Base-by-base conservation (phyloP, 1,284 basidiomycete species). In the Malassezia globosa region DNA sequence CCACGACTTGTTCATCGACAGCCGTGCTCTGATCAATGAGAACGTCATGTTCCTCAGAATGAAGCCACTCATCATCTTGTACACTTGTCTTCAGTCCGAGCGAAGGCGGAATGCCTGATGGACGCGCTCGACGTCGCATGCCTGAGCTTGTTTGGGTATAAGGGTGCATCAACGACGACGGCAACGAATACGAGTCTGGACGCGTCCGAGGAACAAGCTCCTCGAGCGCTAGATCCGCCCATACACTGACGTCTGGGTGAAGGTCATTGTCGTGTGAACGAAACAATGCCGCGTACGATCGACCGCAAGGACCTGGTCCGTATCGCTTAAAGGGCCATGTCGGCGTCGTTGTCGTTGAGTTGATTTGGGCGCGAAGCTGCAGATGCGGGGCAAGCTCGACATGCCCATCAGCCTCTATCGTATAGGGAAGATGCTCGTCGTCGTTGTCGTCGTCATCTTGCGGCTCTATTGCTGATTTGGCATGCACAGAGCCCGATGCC, bases 161-260 rank as follows among this genome's bases (percentile, higher is more conserved):
- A 45, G 52, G 62, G 51, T 45, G 61, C 33, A 24, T 4, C 5
- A 55, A 31, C 16, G 40, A 35, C 6, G 41, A 39, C 3, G 42
- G 43, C 7, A 42, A 42, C 13, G 54, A 43, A 22, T 45, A 47
- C 5, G 39, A 47, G 26, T 46, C 37, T 2, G 47, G 44, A 2
- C 43, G 47, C 11, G 39, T 18, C 5, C 24, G 31, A 4, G 63
- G 63, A 2, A 63, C 43, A 0, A 65, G 46, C 45, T 54, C 48
- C 33, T 65, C 63, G 1, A 65, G 54, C 21, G 56, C 61, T n/a
- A 65, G 36, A 38, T 65, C 63, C 7, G 59, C 48, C 63, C 63
- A 65, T 1, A 65, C 56, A 37, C 59, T 60, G n/a, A 22, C 23
- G 6, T 51, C 29, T 29, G 46, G 33, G 47, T 16, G 27, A 46